A percentile compares a stretch with the other conserved stretches of the same genome.
These are phyloP conservation scores for Ascochyta clinopodiicola DNA, from an alignment of 2,329 filamentous ascomycete genomes.

Conservation along the genomic window DNA sequence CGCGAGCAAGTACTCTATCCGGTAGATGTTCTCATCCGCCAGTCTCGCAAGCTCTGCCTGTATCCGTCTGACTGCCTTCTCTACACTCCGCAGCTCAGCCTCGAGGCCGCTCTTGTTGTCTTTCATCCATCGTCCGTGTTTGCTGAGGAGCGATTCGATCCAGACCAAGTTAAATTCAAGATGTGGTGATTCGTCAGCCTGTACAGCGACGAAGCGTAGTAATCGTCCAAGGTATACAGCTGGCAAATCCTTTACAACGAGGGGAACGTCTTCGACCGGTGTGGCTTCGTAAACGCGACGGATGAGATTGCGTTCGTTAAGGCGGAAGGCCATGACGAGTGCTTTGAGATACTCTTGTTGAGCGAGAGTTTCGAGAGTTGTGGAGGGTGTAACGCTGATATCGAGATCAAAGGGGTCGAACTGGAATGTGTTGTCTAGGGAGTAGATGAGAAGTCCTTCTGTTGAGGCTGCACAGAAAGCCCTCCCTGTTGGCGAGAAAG, in stretches of 20 bases:
- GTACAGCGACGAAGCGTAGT: slow-evolving; percentile 83
- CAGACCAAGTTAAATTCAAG: slow-evolving; percentile 94
- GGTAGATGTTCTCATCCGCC: slow-evolving; percentile 87
- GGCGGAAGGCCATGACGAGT: slow-evolving; percentile 93
- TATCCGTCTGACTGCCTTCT: slow-evolving; percentile 80
- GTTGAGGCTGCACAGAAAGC: slow-evolving; percentile 95
- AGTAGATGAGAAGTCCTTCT: slow-evolving; percentile 93
- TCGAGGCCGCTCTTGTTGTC: slow-evolving; percentile 81
- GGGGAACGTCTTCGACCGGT: slow-evolving; percentile 74
- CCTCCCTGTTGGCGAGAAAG: slow-evolving; percentile 86
- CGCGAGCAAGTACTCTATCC: slow-evolving; percentile 79
- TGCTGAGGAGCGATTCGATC: slow-evolving; percentile 81
- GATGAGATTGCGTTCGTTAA: slow-evolving; percentile 84
- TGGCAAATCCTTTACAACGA: slow-evolving; percentile 81
- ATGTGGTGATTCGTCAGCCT: slow-evolving; percentile 89
- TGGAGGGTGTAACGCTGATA: slow-evolving; percentile 88
- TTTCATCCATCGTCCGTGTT: slow-evolving; percentile 84
- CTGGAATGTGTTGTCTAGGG: slow-evolving; percentile 79
- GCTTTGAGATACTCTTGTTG: slow-evolving; percentile 88
- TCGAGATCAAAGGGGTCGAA: slow-evolving; percentile 98
- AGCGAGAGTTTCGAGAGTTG: slow-evolving; percentile 69
- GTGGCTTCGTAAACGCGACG: slow-evolving; percentile 85
- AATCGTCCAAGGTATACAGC: slow-evolving; percentile 85
- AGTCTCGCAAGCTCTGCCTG: slow-evolving; percentile 81
- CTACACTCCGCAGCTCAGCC: slow-evolving; percentile 81